Evolutionary conservation across 2,329 filamentous ascomycete genomes (phyloP), one percentile per base, ranked within the genome.

Genomic region (Colletotrichum agaves): DNA sequence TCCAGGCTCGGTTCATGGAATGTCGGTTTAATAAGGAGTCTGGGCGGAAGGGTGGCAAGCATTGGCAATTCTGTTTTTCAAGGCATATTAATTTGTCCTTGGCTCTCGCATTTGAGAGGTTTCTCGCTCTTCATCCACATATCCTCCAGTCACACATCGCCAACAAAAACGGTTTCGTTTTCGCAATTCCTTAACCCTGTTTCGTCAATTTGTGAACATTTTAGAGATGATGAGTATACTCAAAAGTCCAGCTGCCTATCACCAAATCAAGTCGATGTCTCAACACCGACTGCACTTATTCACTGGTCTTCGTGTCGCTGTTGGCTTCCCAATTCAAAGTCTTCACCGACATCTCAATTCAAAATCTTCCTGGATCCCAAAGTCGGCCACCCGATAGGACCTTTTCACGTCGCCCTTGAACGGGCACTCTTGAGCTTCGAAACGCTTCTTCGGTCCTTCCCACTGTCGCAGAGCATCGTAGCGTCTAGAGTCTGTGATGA

Each of bases 11-110:
- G 43, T 39, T 53, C 39, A 39, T 59, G 61, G 61, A 27, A 59
- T 43, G 46, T 64, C 52, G 46, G 60, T 27, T 41, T 58, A 67
- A 67, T 64, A 46, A 39, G 64, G 64, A 67, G 64, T 67, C 53
- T 53, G 47, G 61, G 37, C 35, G 27, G 37, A 37, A 53, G 50
- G 61, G 50, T 17, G 60, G 46, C 39, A 64, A 64, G 60, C 53
- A 23, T 59, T 43, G 13, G 31, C 35, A 47, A 49, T 31, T 57
- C 44, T 21, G 19, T 61, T 41, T 53, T 33, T 39, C 21, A 35
- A 15, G 60, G 60, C 52, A 63, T 67, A 12, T 31, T 31, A n/a
- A n/a, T 43, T 33, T 58, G 49, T 57, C 44, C 19, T 61, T 41
- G 57, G 27, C 50, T 52, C 43, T 21, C n/a, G 52, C 52, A 63